phyloP scores from a whole-genome alignment of 192 early-diverging fungal species.

The Backusella sp. region DNA sequence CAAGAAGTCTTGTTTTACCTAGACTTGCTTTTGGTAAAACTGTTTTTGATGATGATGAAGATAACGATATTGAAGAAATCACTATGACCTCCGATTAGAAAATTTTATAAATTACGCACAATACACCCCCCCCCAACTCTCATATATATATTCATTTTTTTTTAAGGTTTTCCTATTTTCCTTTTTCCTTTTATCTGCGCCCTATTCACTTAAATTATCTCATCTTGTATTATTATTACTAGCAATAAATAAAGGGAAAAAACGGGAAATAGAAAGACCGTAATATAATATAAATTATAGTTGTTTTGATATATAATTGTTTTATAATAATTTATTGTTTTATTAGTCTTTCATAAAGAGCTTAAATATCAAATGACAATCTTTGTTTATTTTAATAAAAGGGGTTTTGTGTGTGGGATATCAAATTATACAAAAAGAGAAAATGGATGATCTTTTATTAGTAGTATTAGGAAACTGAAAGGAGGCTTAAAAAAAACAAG shows the following conservation, averaged over 20 bases:
- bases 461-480: constrained; percentile 1
- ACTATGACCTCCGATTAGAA: not conserved
- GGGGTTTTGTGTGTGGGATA: not conserved
- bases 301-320: not conserved
- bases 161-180: not conserved
- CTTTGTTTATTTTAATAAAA: not conserved
- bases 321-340: not conserved
- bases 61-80: constrained; percentile 1
- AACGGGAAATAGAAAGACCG: not conserved
- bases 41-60: not conserved
- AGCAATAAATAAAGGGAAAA: not conserved
- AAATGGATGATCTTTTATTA: not conserved
- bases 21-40: not conserved
- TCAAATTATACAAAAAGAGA: not conserved
- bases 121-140: not conserved
- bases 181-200: not conserved
- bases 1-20: constrained; percentile 17
- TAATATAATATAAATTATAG: not conserved
- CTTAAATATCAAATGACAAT: not conserved
- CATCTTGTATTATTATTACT: not conserved
- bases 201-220: not conserved
- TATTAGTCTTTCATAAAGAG: not conserved
- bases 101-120: not conserved
- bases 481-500: not conserved
- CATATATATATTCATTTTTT: not conserved